Evolutionary conservation across 1,284 basidiomycete genomes (phyloP), one percentile per base, ranked within the genome.

Genomic region (Ustilago esculenta): DNA sequence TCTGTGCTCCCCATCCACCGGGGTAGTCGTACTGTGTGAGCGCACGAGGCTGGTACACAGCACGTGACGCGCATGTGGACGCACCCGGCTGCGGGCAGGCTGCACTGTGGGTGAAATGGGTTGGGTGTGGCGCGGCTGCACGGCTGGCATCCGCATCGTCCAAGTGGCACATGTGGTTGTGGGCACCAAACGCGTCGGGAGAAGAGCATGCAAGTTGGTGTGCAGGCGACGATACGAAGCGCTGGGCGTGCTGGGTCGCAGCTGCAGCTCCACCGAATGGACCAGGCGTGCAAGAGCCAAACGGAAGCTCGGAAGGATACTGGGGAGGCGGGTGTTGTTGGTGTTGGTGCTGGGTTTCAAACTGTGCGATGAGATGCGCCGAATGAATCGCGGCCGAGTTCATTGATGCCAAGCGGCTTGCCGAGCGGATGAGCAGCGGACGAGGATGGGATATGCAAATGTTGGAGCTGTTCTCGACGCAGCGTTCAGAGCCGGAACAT

Each of bases 21-120:
- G 71, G 63, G 18, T 70, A 64, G 43, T 73, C 71, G 63, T 49
- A 70, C 20, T 59, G 57, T 1, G 53, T 61, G n/a, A 69, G 54
- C 20, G 55, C 20, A 15, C 55, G 58, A 24, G 65, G 54, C 15
- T 50, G 57, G 15, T 52, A 42, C 35, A 17, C n/a, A 15, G 23
- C 24, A 18, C 24, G 24, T 5, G 24, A 34, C 30, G 2, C 24
- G 15, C 35, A 10, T 29, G 20, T 50, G 7, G 58, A 56, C 8
- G 48, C 45, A 25, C 54, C 50, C 1, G 41, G 33, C n/a, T 46
- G 35, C 0, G 44, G 21, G 24, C 27, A 35, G 18, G 36, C 27
- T n/a, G n/a, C n/a, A n/a, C n/a, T n/a, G n/a, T n/a, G n/a, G 1
- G 39, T 44, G 20, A 40, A 30, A 29, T 50, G 41, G 10, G 43